Evolutionary conservation across 257 asterid species (phyloP).

Genomic region (Linaria vulgaris): DNA sequence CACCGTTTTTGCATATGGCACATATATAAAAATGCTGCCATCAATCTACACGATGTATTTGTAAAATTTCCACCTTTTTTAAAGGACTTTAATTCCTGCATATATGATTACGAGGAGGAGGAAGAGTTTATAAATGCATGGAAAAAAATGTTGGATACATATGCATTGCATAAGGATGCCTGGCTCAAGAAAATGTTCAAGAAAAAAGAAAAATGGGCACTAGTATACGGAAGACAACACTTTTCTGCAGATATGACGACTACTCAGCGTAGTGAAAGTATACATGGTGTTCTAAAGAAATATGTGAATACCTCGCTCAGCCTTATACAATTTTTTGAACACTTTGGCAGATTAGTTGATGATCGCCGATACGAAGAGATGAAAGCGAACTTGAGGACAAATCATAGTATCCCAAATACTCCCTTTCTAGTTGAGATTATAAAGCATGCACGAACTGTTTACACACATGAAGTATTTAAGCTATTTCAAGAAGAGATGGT

Average conservation of each 20-base stretch:
- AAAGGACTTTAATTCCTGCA: background rate
- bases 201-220: background rate
- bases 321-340: background rate
- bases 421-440: background rate
- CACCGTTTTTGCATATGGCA: constrained; percentile 13
- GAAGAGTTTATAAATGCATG: background rate
- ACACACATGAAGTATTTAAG: constrained; percentile 7
- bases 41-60: background rate
- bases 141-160: background rate
- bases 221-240: background rate
- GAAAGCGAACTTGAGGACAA: background rate
- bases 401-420: background rate
- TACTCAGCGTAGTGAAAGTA: background rate
- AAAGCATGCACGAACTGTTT: background rate
- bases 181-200: background rate
- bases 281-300: background rate
- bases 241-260: background rate
- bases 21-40: constrained; percentile 11
- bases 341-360: background rate
- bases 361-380: constrained; percentile 3
- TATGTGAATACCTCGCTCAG: background rate
- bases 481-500: background rate
- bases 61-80: background rate
- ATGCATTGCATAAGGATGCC: background rate
- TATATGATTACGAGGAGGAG: background rate